A percentile compares a stretch with the other conserved stretches of the same genome.
Conservation (phyloP, 202 grass and related monocot species). For the Schoenoplectus triqueter region DNA sequence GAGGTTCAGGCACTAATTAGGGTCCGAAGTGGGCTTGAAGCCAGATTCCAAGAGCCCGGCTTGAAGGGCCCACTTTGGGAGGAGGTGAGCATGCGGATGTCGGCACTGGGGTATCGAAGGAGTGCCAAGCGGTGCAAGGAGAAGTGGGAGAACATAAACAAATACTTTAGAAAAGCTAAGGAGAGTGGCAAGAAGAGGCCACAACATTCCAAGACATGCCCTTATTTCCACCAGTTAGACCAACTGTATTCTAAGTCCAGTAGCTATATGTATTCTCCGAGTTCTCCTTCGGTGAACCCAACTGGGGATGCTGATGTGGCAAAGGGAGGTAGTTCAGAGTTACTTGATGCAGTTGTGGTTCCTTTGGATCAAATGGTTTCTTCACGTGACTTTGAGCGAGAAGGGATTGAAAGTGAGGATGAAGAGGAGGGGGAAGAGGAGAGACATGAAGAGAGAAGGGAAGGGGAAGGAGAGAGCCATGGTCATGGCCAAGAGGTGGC, state of each 20-base stretch:
- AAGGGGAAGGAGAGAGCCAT: constrained; percentile 44
- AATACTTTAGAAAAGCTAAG: constrained; percentile 94
- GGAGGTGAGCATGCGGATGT: constrained; percentile 87
- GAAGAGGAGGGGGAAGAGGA: constrained; percentile 15
- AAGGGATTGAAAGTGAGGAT: constrained; percentile 12
- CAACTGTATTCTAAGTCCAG: constrained; percentile 70
- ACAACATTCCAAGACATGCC: constrained; percentile 80
- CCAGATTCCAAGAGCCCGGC: constrained; percentile 81
- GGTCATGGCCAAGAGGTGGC: constrained; percentile 38
- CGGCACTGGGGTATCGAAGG: constrained; percentile 66
- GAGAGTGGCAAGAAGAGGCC: constrained; percentile 82
- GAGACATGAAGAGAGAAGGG: neutral
- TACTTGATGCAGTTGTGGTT: constrained; percentile 83
- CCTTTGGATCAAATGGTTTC: constrained; percentile 54
- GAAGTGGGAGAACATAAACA: constrained; percentile 99
- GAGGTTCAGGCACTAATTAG: constrained; percentile 86
- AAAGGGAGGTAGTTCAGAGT: constrained; percentile 55
- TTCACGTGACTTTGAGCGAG: constrained; percentile 34
- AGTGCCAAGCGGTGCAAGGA: constrained; percentile 94
- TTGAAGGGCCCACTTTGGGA: constrained; percentile 94
- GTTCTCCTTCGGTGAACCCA: constrained; percentile 15
- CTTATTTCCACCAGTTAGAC: constrained; percentile 85
- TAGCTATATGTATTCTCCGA: constrained; percentile 11
- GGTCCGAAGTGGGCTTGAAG: constrained; percentile 66
- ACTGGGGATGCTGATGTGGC: constrained; percentile 33